Conservation (phyloP, 345 rosid species). For the Camelina neglecta region DNA sequence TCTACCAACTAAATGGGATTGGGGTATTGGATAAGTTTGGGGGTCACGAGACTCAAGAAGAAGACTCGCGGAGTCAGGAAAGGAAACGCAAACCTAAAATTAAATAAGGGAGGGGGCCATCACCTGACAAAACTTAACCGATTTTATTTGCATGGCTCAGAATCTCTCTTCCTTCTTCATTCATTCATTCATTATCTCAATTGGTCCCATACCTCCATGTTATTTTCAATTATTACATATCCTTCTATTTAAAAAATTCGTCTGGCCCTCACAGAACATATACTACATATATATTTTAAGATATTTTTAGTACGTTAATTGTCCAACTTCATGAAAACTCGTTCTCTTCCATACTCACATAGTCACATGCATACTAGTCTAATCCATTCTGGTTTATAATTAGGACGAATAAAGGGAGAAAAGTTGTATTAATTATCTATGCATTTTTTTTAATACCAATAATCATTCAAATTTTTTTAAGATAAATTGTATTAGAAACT, state of each 20-base stretch:
- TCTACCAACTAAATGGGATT: too few species aligned
- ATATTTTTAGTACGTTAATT: neutral
- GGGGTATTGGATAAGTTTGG: slow-evolving; percentile 30
- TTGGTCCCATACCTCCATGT: slow-evolving; percentile 24
- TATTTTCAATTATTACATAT: slow-evolving; percentile 19
- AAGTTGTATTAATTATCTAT: too few species aligned
- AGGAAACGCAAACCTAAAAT: slow-evolving; percentile 7
- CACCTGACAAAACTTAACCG: slow-evolving; percentile 29
- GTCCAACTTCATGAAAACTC: neutral
- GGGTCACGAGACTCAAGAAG: slow-evolving; percentile 30
- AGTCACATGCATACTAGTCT: neutral
- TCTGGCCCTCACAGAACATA: neutral
- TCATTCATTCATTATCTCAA: slow-evolving; percentile 5
- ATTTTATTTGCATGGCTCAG: slow-evolving; percentile 29
- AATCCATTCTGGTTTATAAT: neutral
- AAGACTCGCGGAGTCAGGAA: slow-evolving; percentile 11
- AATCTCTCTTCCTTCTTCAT: slow-evolving; percentile 2
- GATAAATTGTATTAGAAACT: neutral
- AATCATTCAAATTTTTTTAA: too few species aligned
- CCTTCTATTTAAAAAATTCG: neutral
- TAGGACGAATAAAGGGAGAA: neutral
- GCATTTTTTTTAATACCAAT: too few species aligned
- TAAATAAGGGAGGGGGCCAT: slow-evolving; percentile 29
- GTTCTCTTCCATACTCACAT: neutral
- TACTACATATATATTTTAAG: neutral